Evolutionary conservation across 345 rosid genomes (phyloP), one percentile per base, ranked within the genome.

Genomic region (Pistacia vera): DNA sequence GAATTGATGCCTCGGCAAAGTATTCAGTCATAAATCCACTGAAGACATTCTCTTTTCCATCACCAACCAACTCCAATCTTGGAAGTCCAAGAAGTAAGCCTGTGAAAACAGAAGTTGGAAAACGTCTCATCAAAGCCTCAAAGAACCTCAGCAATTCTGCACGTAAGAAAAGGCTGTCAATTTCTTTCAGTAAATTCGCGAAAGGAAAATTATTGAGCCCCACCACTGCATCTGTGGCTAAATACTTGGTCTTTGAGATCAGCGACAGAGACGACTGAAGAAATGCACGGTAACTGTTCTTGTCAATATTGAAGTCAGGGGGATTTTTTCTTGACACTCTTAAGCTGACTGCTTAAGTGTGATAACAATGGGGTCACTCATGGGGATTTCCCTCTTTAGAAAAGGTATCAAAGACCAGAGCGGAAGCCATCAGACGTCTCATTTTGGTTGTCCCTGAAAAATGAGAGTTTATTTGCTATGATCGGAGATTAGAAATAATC

Each of bases 91-190:
- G 74, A 57, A 72, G 71, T 65, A 66, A 73, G 25, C 48, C 49
- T 11, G 48, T 14, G 60, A 75, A 51, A 62, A 38, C 73, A 41
- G 58, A 64, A 35, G 84, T 89, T 59, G 90, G 93, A 36, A 84
- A 80, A 68, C 83, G 85, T 35, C 69, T 89, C 56, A 51, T 89
- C 35, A 63, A 18, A 33, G 89, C 93, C 25, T 80, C 83, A 51
- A 66, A 78, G 66, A 82, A 75, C 49, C 80, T 86, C 68, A 81
- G 70, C 38, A 13, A 36, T 48, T 72, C 84, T 4, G 61, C 66
- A 20, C 36, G 71, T 71, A 80, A 78, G 72, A 80, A 55, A 72
- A 73, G 67, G 28, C 73, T 88, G 6, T 4, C 48, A 49, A 46
- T 68, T 65, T 79, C 81, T 72, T 75, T 79, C 36, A 61, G 69